Conservation (phyloP, 1,139 yeast species). For the Meyerozyma elateridarum region DNA sequence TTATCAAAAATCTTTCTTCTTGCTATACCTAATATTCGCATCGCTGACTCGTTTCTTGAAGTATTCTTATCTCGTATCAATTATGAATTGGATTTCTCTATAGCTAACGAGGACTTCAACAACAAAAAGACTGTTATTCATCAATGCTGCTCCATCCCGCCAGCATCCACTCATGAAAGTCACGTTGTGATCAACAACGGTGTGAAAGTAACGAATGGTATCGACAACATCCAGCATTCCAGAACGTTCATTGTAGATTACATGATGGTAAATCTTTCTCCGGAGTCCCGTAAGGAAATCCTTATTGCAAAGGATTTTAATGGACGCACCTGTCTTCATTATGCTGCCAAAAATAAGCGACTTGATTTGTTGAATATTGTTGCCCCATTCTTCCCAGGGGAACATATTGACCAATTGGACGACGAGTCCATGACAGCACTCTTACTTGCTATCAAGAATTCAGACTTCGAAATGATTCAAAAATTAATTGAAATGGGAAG, state of each 20-base stretch:
- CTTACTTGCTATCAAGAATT: slow-evolving; percentile 69
- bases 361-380: slow-evolving; percentile 49
- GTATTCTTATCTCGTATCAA: slow-evolving; percentile 41
- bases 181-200: slow-evolving; percentile 42
- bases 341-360: slow-evolving; percentile 72
- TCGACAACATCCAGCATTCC: slow-evolving; percentile 40
- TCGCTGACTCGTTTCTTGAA: slow-evolving; percentile 45
- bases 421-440: slow-evolving; percentile 79
- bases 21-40: slow-evolving; percentile 50
- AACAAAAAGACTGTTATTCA: slow-evolving; percentile 39
- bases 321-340: slow-evolving; percentile 83
- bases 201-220: slow-evolving; percentile 38
- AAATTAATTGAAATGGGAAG: slow-evolving; percentile 44
- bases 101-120: slow-evolving; percentile 37
- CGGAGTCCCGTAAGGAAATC: slow-evolving; percentile 18
- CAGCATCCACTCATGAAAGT: slow-evolving; percentile 28
- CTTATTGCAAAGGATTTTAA: slow-evolving; percentile 52
- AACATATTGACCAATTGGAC: slow-evolving; percentile 50
- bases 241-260: slow-evolving; percentile 35
- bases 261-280: slow-evolving; percentile 23
- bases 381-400: slow-evolving; percentile 33
- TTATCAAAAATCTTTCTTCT: slow-evolving; percentile 62
- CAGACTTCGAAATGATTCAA: slow-evolving; percentile 52
- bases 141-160: slow-evolving; percentile 41
- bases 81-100: slow-evolving; percentile 38